Evolutionary conservation across 441 rosid genomes (phyloP).

Genomic region (Kokia cookei): DNA sequence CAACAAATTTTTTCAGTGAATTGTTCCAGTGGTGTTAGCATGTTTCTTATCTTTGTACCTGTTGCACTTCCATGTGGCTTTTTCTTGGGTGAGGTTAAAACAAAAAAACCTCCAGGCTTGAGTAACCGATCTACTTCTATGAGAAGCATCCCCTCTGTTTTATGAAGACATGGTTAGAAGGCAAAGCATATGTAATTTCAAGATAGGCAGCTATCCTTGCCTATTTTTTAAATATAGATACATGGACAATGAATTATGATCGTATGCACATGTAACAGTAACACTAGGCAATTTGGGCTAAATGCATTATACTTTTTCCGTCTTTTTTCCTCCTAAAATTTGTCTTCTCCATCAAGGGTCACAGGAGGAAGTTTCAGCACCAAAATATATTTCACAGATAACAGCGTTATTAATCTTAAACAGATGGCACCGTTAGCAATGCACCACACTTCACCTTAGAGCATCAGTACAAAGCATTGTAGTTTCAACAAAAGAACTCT

Average conservation of each 20-base stretch:
- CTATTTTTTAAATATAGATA: neutral
- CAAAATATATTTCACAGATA: neutral
- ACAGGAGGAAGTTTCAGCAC: neutral
- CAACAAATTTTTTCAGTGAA: constrained; percentile 76
- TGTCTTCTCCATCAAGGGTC: neutral
- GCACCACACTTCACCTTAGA: neutral
- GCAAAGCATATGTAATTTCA: neutral
- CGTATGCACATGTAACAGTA: neutral
- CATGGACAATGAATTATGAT: neutral
- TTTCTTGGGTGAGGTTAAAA: constrained; percentile 70
- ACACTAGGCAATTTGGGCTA: neutral
- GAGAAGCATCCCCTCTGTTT: constrained; percentile 78
- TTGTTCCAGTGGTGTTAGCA: constrained; percentile 47
- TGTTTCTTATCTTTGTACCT: constrained; percentile 44
- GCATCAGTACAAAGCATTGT: neutral
- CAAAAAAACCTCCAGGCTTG: constrained; percentile 94
- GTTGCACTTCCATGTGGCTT: constrained; percentile 48
- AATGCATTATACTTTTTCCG: neutral
- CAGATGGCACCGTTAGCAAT: neutral
- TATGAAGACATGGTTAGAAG: constrained; percentile 14
- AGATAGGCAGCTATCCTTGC: neutral
- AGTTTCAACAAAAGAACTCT: neutral
- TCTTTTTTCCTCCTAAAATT: neutral
- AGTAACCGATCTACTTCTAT: constrained; percentile 88
- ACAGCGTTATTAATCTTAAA: neutral